Percentiles rank a stretch among this genome's conserved stretches.
Evolutionary conservation across 2,329 filamentous ascomycete species (phyloP).

Genomic region (Hypoxylon sp.): DNA sequence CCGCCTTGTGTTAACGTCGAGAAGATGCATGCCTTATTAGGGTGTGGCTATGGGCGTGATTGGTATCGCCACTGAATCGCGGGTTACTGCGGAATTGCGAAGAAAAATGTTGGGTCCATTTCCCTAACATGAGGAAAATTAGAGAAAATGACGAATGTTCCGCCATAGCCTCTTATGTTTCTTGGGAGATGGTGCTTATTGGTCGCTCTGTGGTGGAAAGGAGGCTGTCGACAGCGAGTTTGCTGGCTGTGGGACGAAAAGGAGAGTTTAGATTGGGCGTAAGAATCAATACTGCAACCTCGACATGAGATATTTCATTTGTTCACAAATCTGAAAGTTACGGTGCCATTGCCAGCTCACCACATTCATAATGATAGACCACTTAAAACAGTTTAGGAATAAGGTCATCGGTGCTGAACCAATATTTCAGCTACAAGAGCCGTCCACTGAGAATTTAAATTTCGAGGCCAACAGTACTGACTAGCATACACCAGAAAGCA

Average conservation of each 20-base stretch:
- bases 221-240: too few relatives aligned
- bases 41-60: background rate
- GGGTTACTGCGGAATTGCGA: too few relatives aligned
- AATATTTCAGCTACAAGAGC: slow-evolving; percentile 12
- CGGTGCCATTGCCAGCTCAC: background rate
- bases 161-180: background rate
- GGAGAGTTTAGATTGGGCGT: too few relatives aligned
- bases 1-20: slow-evolving; percentile 7
- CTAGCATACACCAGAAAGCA: slow-evolving; percentile 29
- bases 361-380: background rate
- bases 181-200: background rate
- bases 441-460: slow-evolving; percentile 10
- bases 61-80: background rate
- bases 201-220: background rate
- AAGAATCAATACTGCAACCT: background rate
- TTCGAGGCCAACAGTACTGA: slow-evolving; percentile 1
- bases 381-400: background rate
- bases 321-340: background rate
- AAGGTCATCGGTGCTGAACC: slow-evolving; percentile 2
- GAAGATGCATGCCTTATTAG: slow-evolving; percentile 20
- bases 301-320: background rate
- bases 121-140: background rate
- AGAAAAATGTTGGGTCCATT: too few relatives aligned
- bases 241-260: too few relatives aligned
- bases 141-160: background rate